Base-by-base conservation (phyloP, 2,329 filamentous ascomycete genomes). In the Chaetomiaceae sp. region DNA sequence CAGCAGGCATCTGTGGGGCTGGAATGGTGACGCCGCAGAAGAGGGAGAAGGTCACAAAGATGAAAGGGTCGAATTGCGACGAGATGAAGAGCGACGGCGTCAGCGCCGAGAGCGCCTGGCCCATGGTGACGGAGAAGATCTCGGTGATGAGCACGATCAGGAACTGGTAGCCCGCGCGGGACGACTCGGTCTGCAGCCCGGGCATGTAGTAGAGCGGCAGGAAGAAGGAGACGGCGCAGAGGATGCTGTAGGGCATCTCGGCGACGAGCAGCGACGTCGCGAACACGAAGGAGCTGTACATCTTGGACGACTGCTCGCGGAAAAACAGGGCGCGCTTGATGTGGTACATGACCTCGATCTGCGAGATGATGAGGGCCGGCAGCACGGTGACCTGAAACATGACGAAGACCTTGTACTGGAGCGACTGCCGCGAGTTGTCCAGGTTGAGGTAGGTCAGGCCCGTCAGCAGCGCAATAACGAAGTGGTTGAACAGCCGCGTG, bases 21-120 rank as follows among this genome's bases (percentile, higher is more conserved):
- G 88, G 84, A 41, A 94, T 86, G 0, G 86, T 85, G 51, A 95
- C 88, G 65, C 88, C 88, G 59, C 87, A 94, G 78, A 95, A 94
- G 19, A 94, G 75, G 1, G 84, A 77, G 60, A 94, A 91, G 48
- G 84, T 81, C 62, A 93, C 86, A 65, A 89, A 83, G 62, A 93
- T 70, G 62, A 90, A 86, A 0, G 89, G 88, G 57, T 94, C 89
- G 54, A 88, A 76, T 55, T 91, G 80, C 12, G 84, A 81, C 0
- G 86, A 82, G 57, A 94, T 86, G 66, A 88, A 88, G 2, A 86
- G 80, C 19, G 78, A 82, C 0, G 89, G 87, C 0, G 88, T 93
- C 46, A 91, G 67, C 0, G 89, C 82, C 0, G 86, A 83, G 4
- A 95, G 74, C 47, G 78, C 79, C 61, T 91, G 89, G 3, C 77